Evolutionary conservation across 345 rosid species (phyloP).

Genomic region (Lumnitzera littorea): DNA sequence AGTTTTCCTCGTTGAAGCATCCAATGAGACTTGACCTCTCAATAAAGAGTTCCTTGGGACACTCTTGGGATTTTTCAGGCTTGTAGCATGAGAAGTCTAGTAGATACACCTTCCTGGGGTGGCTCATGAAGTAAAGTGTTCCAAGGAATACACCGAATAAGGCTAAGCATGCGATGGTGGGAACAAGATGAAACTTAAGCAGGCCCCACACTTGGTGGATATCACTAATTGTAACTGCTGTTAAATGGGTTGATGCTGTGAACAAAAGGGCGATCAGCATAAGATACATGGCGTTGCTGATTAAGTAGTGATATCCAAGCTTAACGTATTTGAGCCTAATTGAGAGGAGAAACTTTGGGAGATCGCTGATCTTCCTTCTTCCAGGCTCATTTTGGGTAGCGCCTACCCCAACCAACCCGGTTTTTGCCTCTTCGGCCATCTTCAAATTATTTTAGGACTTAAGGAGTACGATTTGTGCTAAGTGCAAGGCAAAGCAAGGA

Average conservation of each 20-base stretch:
- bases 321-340: slow-evolving; percentile 27
- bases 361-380: slow-evolving; percentile 4
- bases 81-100: slow-evolving; percentile 30
- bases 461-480: too few relatives aligned
- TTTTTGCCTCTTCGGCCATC: too few relatives aligned
- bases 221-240: slow-evolving; percentile 10
- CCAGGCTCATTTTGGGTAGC: not conserved
- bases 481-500: too few relatives aligned
- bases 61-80: slow-evolving; percentile 18
- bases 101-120: slow-evolving; percentile 19
- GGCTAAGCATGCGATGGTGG: slow-evolving; percentile 6
- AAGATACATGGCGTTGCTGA: slow-evolving; percentile 23
- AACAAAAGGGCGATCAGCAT: slow-evolving; percentile 14
- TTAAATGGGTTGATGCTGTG: slow-evolving; percentile 8
- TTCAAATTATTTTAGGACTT: too few relatives aligned
- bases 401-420: too few relatives aligned
- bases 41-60: slow-evolving; percentile 16
- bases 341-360: slow-evolving; percentile 20
- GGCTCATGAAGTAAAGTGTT: slow-evolving; percentile 17
- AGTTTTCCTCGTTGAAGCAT: slow-evolving; percentile 20
- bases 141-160: slow-evolving; percentile 8
- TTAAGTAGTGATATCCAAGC: slow-evolving; percentile 32
- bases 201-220: slow-evolving; percentile 7
- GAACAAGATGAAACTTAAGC: slow-evolving; percentile 12
- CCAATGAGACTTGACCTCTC: not conserved